These are phyloP conservation scores for Fusarium domesticum DNA, from an alignment of 2,329 filamentous ascomycete species.

Conservation along the genomic window DNA sequence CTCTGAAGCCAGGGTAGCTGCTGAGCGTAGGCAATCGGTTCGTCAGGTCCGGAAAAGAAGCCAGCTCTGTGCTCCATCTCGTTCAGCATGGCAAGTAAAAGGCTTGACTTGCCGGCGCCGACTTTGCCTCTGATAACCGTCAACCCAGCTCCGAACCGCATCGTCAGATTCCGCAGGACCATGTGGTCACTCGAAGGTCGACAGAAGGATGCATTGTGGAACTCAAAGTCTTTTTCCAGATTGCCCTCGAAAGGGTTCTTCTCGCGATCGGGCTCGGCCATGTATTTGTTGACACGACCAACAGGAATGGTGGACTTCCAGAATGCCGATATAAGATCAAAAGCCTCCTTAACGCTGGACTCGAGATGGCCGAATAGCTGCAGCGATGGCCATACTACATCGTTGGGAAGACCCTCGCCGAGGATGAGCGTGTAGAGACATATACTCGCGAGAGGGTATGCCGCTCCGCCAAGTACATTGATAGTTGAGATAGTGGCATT, in stretches of 20 bases:
- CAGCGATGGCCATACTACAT: slow-evolving; percentile 83
- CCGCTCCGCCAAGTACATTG: slow-evolving; percentile 67
- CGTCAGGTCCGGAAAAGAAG: slow-evolving; percentile 43
- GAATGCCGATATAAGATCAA: slow-evolving; percentile 69
- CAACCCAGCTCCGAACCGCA: slow-evolving; percentile 49
- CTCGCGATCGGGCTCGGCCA: slow-evolving; percentile 77
- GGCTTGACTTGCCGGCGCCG: slow-evolving; percentile 59
- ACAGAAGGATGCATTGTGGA: slow-evolving; percentile 68
- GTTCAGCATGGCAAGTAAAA: slow-evolving; percentile 57
- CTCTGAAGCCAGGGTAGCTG: slow-evolving; percentile 65
- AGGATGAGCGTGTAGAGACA: slow-evolving; percentile 75
- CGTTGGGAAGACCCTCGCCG: slow-evolving; percentile 65
- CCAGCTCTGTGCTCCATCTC: slow-evolving; percentile 65
- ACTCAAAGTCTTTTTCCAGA: slow-evolving; percentile 42
- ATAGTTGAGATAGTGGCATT: slow-evolving; percentile 58
- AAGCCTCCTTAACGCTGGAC: slow-evolving; percentile 68
- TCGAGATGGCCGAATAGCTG: slow-evolving; percentile 78
- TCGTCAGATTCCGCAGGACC: slow-evolving; percentile 46
- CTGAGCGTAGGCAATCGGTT: slow-evolving; percentile 54
- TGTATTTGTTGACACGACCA: slow-evolving; percentile 78
- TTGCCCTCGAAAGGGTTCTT: slow-evolving; percentile 40
- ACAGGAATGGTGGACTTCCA: slow-evolving; percentile 83
- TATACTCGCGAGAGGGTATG: slow-evolving; percentile 79
- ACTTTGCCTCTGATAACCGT: slow-evolving; percentile 58
- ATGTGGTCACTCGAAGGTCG: slow-evolving; percentile 68